Conservation (phyloP, 164 flowering plant species). For the Aristolochia californica region DNA sequence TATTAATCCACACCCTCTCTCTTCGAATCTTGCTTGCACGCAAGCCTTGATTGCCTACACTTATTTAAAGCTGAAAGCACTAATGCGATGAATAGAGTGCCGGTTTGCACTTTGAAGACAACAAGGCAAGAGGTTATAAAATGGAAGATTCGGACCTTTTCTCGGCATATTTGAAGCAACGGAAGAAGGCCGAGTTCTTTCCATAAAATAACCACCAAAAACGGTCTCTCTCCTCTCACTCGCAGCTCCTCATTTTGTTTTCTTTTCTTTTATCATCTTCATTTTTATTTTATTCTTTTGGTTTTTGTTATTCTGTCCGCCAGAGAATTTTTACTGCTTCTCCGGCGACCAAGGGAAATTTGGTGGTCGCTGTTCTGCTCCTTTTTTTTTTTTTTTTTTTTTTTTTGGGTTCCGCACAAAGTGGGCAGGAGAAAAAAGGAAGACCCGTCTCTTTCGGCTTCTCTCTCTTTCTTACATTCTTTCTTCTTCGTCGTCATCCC, state of each 20-base stretch:
- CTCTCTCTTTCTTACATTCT: background rate
- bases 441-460: background rate
- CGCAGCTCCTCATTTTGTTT: background rate
- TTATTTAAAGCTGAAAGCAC: no score
- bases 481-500: background rate
- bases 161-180: background rate
- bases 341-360: constrained; percentile 2
- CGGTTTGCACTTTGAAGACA: no score
- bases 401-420: background rate
- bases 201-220: background rate
- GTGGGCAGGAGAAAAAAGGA: no score
- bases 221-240: background rate
- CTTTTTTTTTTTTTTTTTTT: no score
- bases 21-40: no score
- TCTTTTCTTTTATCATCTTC: background rate
- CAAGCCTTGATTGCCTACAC: no score
- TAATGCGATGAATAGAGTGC: no score
- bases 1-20: no score
- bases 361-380: constrained; percentile 1
- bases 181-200: no score
- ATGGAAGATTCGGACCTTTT: constrained; percentile 1
- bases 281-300: background rate
- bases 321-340: background rate
- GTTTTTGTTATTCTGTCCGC: background rate
- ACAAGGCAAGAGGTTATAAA: no score